A percentile compares a stretch with the other conserved stretches of the same genome.
phyloP scores from a whole-genome alignment of 306 rosid genomes.

The Cucurbita moschata region DNA sequence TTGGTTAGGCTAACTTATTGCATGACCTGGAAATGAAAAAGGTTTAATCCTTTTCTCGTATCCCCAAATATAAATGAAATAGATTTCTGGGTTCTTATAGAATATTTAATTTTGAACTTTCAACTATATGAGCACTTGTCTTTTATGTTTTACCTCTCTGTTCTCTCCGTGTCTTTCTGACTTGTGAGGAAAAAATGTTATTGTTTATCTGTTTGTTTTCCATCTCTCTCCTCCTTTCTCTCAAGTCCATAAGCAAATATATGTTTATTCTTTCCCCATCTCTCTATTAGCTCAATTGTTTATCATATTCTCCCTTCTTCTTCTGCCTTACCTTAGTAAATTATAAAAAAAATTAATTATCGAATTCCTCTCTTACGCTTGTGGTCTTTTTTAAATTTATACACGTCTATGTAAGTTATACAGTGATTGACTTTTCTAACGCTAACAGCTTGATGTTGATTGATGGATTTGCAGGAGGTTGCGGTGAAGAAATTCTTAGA shows the following conservation, averaged over 20 bases:
- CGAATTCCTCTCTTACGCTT: background rate
- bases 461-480: conserved; percentile 67
- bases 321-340: too few species aligned
- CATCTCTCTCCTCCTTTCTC: background rate
- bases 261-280: background rate
- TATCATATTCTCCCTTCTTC: background rate
- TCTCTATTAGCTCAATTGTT: background rate
- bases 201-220: background rate
- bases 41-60: background rate
- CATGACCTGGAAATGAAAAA: background rate
- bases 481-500: conserved; percentile 98
- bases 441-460: conserved; percentile 18
- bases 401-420: background rate
- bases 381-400: background rate
- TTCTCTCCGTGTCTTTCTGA: background rate
- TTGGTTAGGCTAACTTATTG: background rate
- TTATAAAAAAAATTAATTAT: background rate
- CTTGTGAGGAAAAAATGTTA: background rate
- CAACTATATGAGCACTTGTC: background rate
- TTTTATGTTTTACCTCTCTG: background rate
- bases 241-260: background rate
- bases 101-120: background rate
- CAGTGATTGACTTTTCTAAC: background rate
- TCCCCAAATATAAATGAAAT: too few species aligned
- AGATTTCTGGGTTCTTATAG: background rate